Evolutionary conservation across 495 filamentous ascomycete genomes (phyloP).

Genomic region (Penicillium malachiteum): DNA sequence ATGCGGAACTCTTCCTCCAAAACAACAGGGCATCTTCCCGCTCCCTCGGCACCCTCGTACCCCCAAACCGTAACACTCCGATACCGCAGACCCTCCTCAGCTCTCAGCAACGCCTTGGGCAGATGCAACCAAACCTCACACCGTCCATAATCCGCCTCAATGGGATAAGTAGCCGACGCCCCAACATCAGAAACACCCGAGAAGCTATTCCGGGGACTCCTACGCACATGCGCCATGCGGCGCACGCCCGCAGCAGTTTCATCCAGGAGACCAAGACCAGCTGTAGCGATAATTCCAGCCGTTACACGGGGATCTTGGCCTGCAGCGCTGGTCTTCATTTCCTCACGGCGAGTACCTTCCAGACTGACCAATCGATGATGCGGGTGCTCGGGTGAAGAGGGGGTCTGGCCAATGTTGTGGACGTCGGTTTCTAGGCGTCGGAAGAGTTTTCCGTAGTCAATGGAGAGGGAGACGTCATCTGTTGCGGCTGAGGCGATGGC

Average conservation of each 20-base stretch:
- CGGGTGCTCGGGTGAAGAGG: constrained; percentile 19
- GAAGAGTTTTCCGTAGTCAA: constrained; percentile 51
- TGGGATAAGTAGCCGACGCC: constrained; percentile 14
- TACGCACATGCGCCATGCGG: constrained; percentile 39
- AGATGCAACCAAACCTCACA: constrained; percentile 43
- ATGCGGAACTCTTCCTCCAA: constrained; percentile 47
- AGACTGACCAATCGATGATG: constrained; percentile 31
- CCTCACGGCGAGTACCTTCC: constrained; percentile 32
- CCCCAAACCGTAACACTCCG: constrained; percentile 43
- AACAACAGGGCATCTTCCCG: constrained; percentile 31
- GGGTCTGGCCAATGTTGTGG: constrained; percentile 28
- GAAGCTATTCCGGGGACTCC: constrained; percentile 29
- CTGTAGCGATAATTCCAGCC: constrained; percentile 39
- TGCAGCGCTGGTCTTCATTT: constrained; percentile 28
- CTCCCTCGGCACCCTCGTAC: constrained; percentile 19
- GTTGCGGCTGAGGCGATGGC: constrained; percentile 40
- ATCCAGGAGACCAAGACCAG: constrained; percentile 39
- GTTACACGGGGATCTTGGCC: constrained; percentile 41
- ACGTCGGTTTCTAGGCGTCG: constrained; percentile 43
- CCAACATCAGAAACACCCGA: constrained; percentile 15
- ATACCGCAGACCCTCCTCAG: constrained; percentile 42
- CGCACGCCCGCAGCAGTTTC: constrained; percentile 44
- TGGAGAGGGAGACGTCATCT: constrained; percentile 45
- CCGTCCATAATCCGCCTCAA: constrained; percentile 35
- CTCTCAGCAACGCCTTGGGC: constrained; percentile 44